phyloP scores from a whole-genome alignment of 495 filamentous ascomycete genomes.

The Bathelium albidoporum region DNA sequence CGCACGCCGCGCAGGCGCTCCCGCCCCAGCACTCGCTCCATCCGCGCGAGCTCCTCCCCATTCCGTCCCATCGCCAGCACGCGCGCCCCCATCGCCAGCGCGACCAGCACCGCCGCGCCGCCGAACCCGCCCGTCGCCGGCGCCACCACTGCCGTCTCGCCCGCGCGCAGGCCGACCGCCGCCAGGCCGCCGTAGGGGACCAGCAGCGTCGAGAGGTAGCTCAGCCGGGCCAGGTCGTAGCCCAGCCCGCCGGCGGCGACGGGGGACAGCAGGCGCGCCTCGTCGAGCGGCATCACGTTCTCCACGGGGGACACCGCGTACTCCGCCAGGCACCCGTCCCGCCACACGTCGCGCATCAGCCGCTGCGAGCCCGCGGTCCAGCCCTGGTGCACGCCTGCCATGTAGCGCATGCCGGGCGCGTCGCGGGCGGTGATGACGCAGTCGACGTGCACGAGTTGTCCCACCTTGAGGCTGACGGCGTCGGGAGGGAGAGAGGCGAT shows the following conservation, averaged over 20 bases:
- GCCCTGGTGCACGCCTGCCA: constrained; percentile 32
- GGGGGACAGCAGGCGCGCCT: constrained; percentile 28
- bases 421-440: constrained; percentile 36
- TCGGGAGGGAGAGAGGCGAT: constrained; percentile 38
- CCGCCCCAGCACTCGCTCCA: constrained; percentile 11
- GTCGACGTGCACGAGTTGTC: constrained; percentile 42
- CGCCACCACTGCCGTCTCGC: constrained; percentile 23
- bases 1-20: constrained; percentile 14
- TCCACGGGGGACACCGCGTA: constrained; percentile 38
- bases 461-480: constrained; percentile 31
- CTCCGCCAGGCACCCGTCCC: constrained; percentile 32
- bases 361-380: constrained; percentile 9
- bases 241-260: constrained; percentile 30
- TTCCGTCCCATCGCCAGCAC: constrained; percentile 27
- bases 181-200: constrained; percentile 45
- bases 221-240: constrained; percentile 32
- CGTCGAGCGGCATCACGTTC: constrained; percentile 35
- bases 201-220: constrained; percentile 21
- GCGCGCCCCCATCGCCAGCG: constrained; percentile 27
- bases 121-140: constrained; percentile 28
- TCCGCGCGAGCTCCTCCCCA: constrained; percentile 11
- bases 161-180: constrained; percentile 36
- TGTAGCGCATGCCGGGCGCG: constrained; percentile 27
- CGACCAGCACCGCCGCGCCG: constrained; percentile 22
- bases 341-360: constrained; percentile 32